Percentiles rank a stretch among this genome's conserved stretches.
Conservation (phyloP, 2,329 filamentous ascomycete genomes). For the Phaeophleospora eucalypticola region DNA sequence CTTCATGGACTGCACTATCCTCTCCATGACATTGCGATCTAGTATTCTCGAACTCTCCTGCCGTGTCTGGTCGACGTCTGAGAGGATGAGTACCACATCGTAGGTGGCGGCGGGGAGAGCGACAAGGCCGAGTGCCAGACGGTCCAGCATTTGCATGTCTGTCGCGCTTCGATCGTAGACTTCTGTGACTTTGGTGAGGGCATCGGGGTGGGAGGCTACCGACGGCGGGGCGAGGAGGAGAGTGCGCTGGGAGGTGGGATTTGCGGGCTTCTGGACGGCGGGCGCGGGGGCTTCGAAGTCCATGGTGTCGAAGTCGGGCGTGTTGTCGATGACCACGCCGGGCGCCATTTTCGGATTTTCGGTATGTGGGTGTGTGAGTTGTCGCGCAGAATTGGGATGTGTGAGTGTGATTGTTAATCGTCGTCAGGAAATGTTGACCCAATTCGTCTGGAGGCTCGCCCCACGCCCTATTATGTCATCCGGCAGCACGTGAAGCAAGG, state of each 20-base stretch:
- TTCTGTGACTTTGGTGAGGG: conserved; percentile 66
- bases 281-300: conserved; percentile 17
- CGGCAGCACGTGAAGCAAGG: too few species aligned
- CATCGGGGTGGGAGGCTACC: conserved; percentile 77
- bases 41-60: conserved; percentile 63
- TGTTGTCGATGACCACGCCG: conserved; percentile 36
- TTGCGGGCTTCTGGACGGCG: conserved; percentile 15
- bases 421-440: not conserved
- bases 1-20: conserved; percentile 67
- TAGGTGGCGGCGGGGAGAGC: conserved; percentile 73
- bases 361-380: not conserved
- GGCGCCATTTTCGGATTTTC: conserved; percentile 34
- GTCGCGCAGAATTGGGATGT: not conserved
- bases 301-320: conserved; percentile 35
- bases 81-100: conserved; percentile 77
- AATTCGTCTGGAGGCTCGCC: not conserved
- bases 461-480: not conserved
- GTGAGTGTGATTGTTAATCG: not conserved
- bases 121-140: conserved; percentile 76
- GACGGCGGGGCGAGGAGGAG: conserved; percentile 88
- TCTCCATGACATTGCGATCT: conserved; percentile 62
- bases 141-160: conserved; percentile 97
- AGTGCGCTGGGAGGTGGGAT: conserved; percentile 51
- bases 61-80: conserved; percentile 67
- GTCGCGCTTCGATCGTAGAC: conserved; percentile 70